A percentile compares a stretch with the other conserved stretches of the same genome.
phyloP scores from a whole-genome alignment of 2,329 filamentous ascomycete species.

The Pseudocercospora macadamiae region DNA sequence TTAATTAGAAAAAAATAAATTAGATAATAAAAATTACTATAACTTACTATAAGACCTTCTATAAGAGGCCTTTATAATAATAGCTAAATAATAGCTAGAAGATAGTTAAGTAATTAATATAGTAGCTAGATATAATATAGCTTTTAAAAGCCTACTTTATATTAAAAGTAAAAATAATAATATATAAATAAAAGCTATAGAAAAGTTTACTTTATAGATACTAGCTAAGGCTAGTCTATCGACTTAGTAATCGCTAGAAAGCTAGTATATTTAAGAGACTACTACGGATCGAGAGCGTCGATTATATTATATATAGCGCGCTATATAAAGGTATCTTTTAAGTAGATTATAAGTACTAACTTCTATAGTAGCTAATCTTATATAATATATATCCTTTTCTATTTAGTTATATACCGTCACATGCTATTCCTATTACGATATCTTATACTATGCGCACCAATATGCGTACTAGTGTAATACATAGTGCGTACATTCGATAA shows the following conservation, averaged over 20 bases:
- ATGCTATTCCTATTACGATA: not conserved
- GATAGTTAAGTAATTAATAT: too few species aligned
- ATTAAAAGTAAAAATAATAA: not conserved
- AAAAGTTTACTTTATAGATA: too few species aligned
- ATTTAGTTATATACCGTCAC: not conserved
- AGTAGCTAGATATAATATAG: slow-evolving; percentile 1
- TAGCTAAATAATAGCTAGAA: too few species aligned
- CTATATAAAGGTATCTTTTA: not conserved
- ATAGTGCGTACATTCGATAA: not conserved
- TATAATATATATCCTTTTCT: too few species aligned
- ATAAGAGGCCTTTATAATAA: not conserved
- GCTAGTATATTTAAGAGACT: not conserved
- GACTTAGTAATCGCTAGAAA: not conserved
- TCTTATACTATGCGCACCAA: not conserved
- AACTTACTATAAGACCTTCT: not conserved
- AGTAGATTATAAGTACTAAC: not conserved
- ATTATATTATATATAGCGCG: too few species aligned
- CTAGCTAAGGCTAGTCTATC: too few species aligned
- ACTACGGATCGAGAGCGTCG: too few species aligned
- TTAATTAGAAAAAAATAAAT: not conserved
- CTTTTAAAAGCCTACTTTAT: not conserved
- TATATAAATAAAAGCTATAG: not conserved
- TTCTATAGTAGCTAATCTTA: too few species aligned
- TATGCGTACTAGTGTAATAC: not conserved
- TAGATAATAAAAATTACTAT: not conserved